Evolutionary conservation across 495 filamentous ascomycete species (phyloP).

Genomic region (Geoglossum glabrum): DNA sequence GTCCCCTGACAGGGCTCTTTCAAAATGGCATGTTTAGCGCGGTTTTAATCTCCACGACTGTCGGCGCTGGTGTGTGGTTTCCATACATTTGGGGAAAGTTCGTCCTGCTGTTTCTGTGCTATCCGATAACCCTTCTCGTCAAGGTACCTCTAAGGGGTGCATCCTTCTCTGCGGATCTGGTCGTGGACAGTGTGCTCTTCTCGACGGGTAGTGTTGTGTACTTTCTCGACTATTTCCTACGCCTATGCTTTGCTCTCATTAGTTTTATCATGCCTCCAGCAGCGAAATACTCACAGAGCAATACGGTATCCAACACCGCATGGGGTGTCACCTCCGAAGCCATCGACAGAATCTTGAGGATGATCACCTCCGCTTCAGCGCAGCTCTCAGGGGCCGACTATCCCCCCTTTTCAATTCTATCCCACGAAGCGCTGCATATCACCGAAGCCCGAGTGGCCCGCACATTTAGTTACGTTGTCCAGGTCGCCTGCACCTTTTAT

Average conservation of each 20-base stretch:
- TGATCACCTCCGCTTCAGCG: background rate
- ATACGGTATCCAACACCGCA: background rate
- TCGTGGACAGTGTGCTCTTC: slow-evolving; percentile 39
- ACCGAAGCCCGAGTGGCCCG: background rate
- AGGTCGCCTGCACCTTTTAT: background rate
- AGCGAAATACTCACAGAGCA: background rate
- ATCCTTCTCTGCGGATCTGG: slow-evolving; percentile 49
- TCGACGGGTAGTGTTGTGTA: slow-evolving; percentile 35
- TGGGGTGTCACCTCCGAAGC: background rate
- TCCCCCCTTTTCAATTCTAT: slow-evolving; percentile 37
- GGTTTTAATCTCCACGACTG: slow-evolving; percentile 68
- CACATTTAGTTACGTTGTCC: background rate
- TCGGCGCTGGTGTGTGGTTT: slow-evolving; percentile 67
- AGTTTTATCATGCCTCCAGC: slow-evolving; percentile 8
- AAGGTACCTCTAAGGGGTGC: slow-evolving; percentile 50
- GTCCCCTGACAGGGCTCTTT: slow-evolving; percentile 68
- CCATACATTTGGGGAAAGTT: slow-evolving; percentile 83
- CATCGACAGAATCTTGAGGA: slow-evolving; percentile 5
- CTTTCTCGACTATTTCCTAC: slow-evolving; percentile 25
- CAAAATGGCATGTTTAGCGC: slow-evolving; percentile 91
- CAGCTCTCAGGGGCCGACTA: slow-evolving; percentile 28
- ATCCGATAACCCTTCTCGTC: slow-evolving; percentile 47
- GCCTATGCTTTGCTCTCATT: slow-evolving; percentile 23
- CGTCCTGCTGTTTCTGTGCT: slow-evolving; percentile 55
- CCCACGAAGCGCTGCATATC: slow-evolving; percentile 32